Conservation (phyloP, 2,329 filamentous ascomycete species). For the Ambrosiella xylebori region DNA sequence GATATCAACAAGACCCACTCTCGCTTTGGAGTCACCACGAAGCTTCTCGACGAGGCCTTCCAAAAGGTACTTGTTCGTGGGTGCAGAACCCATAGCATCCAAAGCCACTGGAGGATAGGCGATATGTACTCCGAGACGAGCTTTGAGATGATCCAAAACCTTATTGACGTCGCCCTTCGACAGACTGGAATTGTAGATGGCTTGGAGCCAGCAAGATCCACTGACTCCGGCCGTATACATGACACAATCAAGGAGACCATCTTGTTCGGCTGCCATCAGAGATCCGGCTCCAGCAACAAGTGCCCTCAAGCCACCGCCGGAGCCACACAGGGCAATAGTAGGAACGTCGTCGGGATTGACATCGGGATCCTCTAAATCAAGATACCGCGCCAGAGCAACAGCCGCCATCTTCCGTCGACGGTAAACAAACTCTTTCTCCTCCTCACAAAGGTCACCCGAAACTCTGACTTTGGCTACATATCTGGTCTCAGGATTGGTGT, state of each 20-base stretch:
- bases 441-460: conserved; percentile 61
- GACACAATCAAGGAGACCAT: conserved; percentile 79
- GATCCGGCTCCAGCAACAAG: conserved; percentile 80
- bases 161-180: conserved; percentile 47
- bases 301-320: conserved; percentile 76
- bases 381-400: conserved; percentile 63
- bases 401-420: conserved; percentile 52
- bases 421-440: conserved; percentile 59
- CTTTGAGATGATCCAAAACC: conserved; percentile 72
- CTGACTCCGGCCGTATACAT: conserved; percentile 94
- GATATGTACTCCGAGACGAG: conserved; percentile 71
- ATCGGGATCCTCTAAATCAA: conserved; percentile 58
- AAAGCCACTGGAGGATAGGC: conserved; percentile 80
- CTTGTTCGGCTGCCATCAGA: conserved; percentile 65
- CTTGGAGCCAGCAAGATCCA: conserved; percentile 88
- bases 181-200: conserved; percentile 70
- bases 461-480: conserved; percentile 70
- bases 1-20: conserved; percentile 82
- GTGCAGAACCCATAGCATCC: conserved; percentile 63
- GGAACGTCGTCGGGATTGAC: conserved; percentile 91
- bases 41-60: conserved; percentile 83
- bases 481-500: conserved; percentile 70
- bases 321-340: conserved; percentile 83
- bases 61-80: conserved; percentile 82
- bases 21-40: conserved; percentile 57